These are phyloP conservation scores for Populus trichocarpa DNA, from an alignment of 441 rosid species.

Conservation along the genomic window DNA sequence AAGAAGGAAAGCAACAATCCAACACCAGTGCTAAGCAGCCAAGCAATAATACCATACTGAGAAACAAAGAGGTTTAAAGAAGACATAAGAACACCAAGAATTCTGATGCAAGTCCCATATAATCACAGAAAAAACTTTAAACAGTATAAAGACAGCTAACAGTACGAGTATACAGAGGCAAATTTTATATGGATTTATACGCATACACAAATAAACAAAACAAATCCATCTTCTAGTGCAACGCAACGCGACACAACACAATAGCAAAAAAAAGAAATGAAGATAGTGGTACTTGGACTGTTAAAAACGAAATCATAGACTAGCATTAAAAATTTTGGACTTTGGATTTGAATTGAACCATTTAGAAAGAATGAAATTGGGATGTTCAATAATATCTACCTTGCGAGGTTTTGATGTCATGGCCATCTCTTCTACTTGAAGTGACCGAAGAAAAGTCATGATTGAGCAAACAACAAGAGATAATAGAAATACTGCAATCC, in stretches of 20 bases:
- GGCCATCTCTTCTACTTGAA: constrained; percentile 86
- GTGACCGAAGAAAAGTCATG: constrained; percentile 97
- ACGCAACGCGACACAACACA: not conserved
- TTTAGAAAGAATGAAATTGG: not conserved
- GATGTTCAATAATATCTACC: constrained; percentile 39
- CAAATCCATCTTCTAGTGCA: not conserved
- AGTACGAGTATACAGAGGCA: not conserved
- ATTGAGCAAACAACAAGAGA: constrained; percentile 98
- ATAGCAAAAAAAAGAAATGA: too few relatives aligned
- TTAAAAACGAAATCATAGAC: too few relatives aligned
- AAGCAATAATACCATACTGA: constrained; percentile 95
- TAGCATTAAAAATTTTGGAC: too few relatives aligned
- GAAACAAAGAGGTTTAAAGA: constrained; percentile 14
- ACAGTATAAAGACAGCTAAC: not conserved
- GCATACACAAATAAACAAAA: not conserved
- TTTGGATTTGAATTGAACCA: too few relatives aligned
- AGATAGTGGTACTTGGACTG: too few relatives aligned
- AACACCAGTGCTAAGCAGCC: constrained; percentile 97
- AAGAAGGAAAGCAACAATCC: constrained; percentile 97
- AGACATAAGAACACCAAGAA: constrained; percentile 2
- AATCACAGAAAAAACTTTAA: not conserved
- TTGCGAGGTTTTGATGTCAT: constrained; percentile 93
- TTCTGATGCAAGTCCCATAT: not conserved
- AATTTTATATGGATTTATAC: not conserved
- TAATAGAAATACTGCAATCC: constrained; percentile 87